Conservation (phyloP, 2,329 filamentous ascomycete genomes). For the Rutstroemia sydowiana region DNA sequence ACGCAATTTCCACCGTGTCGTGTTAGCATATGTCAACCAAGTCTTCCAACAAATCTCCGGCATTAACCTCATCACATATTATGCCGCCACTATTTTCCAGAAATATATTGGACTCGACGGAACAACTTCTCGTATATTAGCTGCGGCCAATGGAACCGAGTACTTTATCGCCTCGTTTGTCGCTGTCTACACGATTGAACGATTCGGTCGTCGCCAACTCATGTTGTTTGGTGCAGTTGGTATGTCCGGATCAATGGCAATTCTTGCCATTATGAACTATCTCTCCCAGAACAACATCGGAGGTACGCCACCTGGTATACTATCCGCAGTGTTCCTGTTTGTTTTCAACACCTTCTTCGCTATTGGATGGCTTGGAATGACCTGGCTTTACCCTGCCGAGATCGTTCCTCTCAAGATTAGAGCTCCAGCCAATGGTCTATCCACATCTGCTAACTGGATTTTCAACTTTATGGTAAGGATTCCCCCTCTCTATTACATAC, state of each 20-base stretch:
- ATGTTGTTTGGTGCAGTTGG: constrained; percentile 63
- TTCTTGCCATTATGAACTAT: constrained; percentile 38
- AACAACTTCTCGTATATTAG: constrained; percentile 45
- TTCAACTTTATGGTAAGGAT: constrained; percentile 41
- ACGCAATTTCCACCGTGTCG: constrained; percentile 54
- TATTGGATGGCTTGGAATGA: constrained; percentile 38
- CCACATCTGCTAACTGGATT: constrained; percentile 36
- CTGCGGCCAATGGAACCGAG: constrained; percentile 38
- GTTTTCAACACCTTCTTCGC: constrained; percentile 48
- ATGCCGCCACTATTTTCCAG: constrained; percentile 44
- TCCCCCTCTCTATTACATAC: too few relatives aligned
- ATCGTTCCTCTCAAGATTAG: constrained; percentile 45
- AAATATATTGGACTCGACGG: constrained; percentile 40
- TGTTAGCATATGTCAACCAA: constrained; percentile 62
- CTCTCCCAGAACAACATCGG: constrained; percentile 21
- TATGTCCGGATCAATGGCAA: constrained; percentile 52
- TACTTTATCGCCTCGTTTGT: constrained; percentile 17
- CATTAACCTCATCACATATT: constrained; percentile 39
- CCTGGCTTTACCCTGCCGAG: constrained; percentile 47
- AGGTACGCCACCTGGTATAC: constrained; percentile 9
- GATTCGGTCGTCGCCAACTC: constrained; percentile 58
- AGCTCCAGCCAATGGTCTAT: constrained; percentile 50
- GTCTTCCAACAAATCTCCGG: constrained; percentile 44
- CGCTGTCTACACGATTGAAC: constrained; percentile 39
- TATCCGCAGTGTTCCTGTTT: constrained; percentile 34